Evolutionary conservation across 345 rosid species (phyloP), one percentile per base, ranked within the genome.

Genomic region (Boechera retrofracta): DNA sequence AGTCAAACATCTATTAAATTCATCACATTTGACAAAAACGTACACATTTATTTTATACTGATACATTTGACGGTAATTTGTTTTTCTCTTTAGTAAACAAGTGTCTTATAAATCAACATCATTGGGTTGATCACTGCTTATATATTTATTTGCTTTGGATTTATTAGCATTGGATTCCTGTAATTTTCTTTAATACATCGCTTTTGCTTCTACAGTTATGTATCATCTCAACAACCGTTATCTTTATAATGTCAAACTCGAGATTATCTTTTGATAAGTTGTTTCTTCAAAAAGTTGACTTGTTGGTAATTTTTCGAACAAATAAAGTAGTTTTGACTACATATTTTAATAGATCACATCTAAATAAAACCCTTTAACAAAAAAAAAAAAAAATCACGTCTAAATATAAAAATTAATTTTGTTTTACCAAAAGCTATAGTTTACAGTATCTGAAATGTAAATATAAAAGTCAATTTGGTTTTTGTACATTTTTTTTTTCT

Each of bases 161-260:
- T 18, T 45, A 47, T 12, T 47, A 33, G 28, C 48, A 47, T 71
- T 58, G 75, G 75, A 71, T 58, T 57, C 74, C 42, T 32, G 52
- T 55, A 58, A 60, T 35, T 60, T 15, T 16, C 31, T 60, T 36
- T 1, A 18, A 35, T 60, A 24, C 11, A 16, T 3, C 41, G 18
- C 21, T 12, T n/a, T 39, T 41, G 6, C 49, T 26, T 28, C 35
- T 41, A 57, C 4, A 7, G 21, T 41, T 26, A 39, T 41, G 51
- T 41, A 63, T 39, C 18, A 36, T 38, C 47, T 10, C 7, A 18
- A 21, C 65, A 60, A 38, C n/a, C 47, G 15, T 38, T 35, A 35
- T 35, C 13, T 35, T 35, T 10, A 6, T 61, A 6, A 38, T 61
- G 31, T 38, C 10, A 38, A n/a, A 35, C 7, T 59, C 31, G 10